These are phyloP conservation scores for Botrytis cinerea DNA, from an alignment of 2,329 filamentous ascomycete species.

Conservation along the genomic window DNA sequence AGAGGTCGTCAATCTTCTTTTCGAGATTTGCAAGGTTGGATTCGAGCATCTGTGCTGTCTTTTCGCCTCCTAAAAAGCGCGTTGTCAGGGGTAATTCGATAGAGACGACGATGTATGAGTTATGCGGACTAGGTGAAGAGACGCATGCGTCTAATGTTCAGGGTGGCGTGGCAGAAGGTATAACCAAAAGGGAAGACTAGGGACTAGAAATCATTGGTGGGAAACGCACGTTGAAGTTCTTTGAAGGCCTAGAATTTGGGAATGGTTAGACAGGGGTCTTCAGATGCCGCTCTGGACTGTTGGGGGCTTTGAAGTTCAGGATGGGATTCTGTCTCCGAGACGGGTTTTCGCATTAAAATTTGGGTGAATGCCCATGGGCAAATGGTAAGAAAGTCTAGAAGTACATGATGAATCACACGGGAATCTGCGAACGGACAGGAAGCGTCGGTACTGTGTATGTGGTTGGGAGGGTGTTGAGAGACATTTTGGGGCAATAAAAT, in stretches of 20 bases:
- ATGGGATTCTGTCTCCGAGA: slow-evolving; percentile 8
- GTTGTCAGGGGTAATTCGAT: slow-evolving; percentile 3
- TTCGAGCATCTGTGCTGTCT: slow-evolving; percentile 55
- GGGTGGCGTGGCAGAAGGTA: background rate
- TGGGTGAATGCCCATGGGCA: background rate
- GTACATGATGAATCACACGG: background rate
- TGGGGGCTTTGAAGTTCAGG: background rate
- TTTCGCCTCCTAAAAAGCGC: slow-evolving; percentile 48
- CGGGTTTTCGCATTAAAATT: background rate
- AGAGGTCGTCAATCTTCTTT: slow-evolving; percentile 56
- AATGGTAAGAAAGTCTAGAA: background rate
- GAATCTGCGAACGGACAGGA: slow-evolving; percentile 6
- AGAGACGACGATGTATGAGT: background rate
- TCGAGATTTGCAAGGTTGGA: slow-evolving; percentile 54
- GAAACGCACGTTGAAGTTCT: slow-evolving; percentile 23
- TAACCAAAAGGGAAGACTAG: background rate
- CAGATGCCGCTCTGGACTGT: background rate
- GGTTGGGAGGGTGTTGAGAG: background rate
- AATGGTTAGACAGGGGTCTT: slow-evolving; percentile 18
- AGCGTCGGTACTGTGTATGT: background rate
- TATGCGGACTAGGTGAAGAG: background rate
- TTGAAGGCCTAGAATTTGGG: slow-evolving; percentile 21
- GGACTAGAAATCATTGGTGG: background rate
- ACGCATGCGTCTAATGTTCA: background rate
- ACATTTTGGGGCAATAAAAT: background rate